Conservation (phyloP, 129 eudicot species). For the Gnaphalium uliginosum region DNA sequence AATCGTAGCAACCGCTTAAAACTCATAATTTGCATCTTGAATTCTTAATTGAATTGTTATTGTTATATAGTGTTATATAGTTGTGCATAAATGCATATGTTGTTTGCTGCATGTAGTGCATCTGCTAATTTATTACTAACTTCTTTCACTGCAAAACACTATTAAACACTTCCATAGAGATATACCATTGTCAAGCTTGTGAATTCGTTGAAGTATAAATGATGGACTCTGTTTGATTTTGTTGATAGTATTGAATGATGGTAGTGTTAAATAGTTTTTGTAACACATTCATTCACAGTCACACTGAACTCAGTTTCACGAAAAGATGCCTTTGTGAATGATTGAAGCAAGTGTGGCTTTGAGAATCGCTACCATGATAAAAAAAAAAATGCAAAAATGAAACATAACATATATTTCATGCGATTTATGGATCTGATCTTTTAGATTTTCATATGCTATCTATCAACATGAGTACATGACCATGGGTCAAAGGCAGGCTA, state of each 20-base stretch:
- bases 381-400: background rate
- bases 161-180: background rate
- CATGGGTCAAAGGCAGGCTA: background rate
- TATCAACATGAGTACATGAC: background rate
- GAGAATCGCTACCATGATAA: background rate
- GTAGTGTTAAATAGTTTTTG: background rate
- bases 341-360: background rate
- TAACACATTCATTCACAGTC: background rate
- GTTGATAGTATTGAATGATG: background rate
- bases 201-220: no score
- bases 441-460: background rate
- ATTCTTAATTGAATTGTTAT: background rate
- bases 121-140: background rate
- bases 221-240: background rate
- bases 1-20: no score
- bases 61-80: no score
- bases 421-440: background rate
- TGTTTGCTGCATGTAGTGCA: background rate
- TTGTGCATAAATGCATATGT: background rate
- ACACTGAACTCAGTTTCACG: background rate
- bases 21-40: background rate
- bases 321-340: background rate
- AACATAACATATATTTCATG: background rate
- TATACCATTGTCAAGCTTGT: background rate
- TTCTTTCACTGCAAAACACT: background rate